Conservation (phyloP, 1,139 yeast genomes). For the Zygosaccharomyces pseudobailii region DNA sequence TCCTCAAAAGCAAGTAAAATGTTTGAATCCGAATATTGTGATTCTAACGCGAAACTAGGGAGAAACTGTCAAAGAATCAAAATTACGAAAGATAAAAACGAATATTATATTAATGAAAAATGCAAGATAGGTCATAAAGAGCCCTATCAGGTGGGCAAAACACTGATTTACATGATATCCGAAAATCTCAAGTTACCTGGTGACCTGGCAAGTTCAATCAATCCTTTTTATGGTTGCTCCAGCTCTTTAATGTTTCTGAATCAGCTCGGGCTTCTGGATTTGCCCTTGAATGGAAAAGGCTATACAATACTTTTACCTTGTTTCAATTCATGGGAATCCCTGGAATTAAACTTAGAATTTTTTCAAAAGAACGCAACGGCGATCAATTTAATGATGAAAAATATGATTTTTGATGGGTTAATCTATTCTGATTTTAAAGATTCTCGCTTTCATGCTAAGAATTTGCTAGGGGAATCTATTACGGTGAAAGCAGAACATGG, state of each 20-base stretch:
- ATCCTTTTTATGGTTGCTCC: slow-evolving; percentile 51
- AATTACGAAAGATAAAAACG: slow-evolving; percentile 38
- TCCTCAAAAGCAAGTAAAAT: slow-evolving; percentile 30
- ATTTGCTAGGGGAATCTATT: slow-evolving; percentile 37
- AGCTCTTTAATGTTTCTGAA: slow-evolving; percentile 48
- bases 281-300: slow-evolving; percentile 48
- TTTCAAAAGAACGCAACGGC: slow-evolving; percentile 50
- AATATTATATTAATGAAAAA: slow-evolving; percentile 43
- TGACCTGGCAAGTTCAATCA: slow-evolving; percentile 47
- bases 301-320: slow-evolving; percentile 80
- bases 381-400: slow-evolving; percentile 49
- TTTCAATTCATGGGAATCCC: slow-evolving; percentile 64
- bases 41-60: slow-evolving; percentile 39
- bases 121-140: slow-evolving; percentile 42
- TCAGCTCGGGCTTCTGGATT: slow-evolving; percentile 44
- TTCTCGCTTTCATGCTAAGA: slow-evolving; percentile 29
- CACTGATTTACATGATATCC: slow-evolving; percentile 59
- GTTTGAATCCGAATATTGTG: slow-evolving; percentile 43
- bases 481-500: slow-evolving; percentile 9
- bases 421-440: slow-evolving; percentile 60
- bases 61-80: slow-evolving; percentile 46
- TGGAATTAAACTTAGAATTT: slow-evolving; percentile 60
- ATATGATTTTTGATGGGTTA: slow-evolving; percentile 56
- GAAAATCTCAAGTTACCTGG: slow-evolving; percentile 56
- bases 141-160: slow-evolving; percentile 49